Conservation (phyloP, 441 rosid genomes). For the Pelargonium hybrid region DNA sequence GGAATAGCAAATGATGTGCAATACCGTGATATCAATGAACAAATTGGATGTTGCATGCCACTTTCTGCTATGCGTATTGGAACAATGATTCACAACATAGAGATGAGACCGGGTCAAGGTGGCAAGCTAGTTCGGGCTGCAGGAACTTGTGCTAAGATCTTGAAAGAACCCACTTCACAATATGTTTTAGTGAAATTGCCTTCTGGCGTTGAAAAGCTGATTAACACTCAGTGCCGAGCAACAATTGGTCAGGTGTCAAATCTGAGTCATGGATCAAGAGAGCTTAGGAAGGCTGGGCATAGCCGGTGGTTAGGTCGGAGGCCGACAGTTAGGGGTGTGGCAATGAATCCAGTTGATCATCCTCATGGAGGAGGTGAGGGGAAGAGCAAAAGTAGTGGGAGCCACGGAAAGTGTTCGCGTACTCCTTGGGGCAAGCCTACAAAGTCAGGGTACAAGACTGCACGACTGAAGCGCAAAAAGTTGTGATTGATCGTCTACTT, state of each 20-base stretch:
- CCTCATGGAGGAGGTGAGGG: conserved; percentile 99
- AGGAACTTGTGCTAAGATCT: conserved; percentile 73
- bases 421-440: conserved; percentile 93
- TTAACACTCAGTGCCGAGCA: conserved; percentile 62
- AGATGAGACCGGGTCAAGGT: conserved; percentile 72
- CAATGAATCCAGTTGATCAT: conserved; percentile 91
- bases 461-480: conserved; percentile 47
- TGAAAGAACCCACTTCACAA: conserved; percentile 55
- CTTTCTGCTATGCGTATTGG: conserved; percentile 71
- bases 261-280: conserved; percentile 47
- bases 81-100: conserved; percentile 74
- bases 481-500: conserved; percentile 12
- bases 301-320: conserved; percentile 69
- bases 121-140: conserved; percentile 76
- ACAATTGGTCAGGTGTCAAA: conserved; percentile 63
- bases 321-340: conserved; percentile 78
- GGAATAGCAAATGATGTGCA: conserved; percentile 47
- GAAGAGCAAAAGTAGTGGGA: conserved; percentile 82
- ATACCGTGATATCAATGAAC: conserved; percentile 62
- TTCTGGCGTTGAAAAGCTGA: conserved; percentile 53
- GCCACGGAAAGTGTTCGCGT: conserved; percentile 45
- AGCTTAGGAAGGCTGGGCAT: conserved; percentile 83
- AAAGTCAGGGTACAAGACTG: conserved; percentile 69
- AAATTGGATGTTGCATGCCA: conserved; percentile 75
- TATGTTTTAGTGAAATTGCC: conserved; percentile 53